Evolutionary conservation across 345 rosid genomes (phyloP), one percentile per base, ranked within the genome.

Genomic region (Xanthoceras sorbifolium): DNA sequence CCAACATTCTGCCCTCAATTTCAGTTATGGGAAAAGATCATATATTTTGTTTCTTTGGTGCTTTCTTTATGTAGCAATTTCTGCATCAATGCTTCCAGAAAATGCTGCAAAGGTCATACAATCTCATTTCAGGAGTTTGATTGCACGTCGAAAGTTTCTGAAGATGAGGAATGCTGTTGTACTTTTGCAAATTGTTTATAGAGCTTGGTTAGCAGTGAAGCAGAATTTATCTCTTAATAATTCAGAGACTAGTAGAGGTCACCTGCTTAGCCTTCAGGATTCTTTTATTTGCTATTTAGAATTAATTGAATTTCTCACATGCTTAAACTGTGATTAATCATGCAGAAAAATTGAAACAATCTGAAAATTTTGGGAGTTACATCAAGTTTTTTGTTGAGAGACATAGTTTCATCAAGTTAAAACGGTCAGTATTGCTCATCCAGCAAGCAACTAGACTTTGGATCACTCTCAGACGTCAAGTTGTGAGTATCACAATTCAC

Each of bases 21-120:
- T 63, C n/a, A n/a, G 67, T 63, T 26, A 14, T 63, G 11, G n/a
- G 32, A 28, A 28, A 28, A 61, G 14, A 61, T 20, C 5, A 61
- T 8, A 61, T 61, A 25, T 23, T 0, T 29, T 62, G 9, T 57
- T 23, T 14, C 12, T 5, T 14, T 22, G 20, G 55, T 73, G 32
- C 38, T 57, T 62, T 71, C 60, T 77, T 69, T 62, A 64, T 66
- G 36, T 42, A 48, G 77, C 68, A 42, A 76, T 66, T 38, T 36
- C 63, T 61, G 31, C 64, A 18, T 9, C 73, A 26, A 67, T 78
- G 64, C 75, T 80, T 83, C 75, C 83, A 90, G 94, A 87, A 74
- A 82, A 42, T 81, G 93, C 97, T 26, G 93, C 91, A 77, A 77
- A 40, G 77, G 80, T 83, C 76, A 91, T 94, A 81, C 97, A 94